Conservation (phyloP, 495 filamentous ascomycete genomes). For the Tuber umbilicatum region DNA sequence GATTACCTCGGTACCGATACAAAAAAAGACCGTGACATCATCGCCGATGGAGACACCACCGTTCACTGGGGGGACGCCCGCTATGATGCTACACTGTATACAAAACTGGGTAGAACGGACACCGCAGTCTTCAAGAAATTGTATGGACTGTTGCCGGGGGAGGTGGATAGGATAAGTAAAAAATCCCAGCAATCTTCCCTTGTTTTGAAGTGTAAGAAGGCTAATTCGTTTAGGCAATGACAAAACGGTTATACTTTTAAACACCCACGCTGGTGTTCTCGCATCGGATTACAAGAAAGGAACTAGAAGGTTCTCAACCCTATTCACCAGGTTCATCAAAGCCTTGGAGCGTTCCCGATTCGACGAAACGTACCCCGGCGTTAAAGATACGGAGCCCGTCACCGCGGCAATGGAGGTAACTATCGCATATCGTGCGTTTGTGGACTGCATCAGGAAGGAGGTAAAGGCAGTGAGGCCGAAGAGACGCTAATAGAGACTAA, state of each 20-base stretch:
- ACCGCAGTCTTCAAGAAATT: neutral
- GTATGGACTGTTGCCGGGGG: neutral
- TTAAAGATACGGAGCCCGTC: neutral
- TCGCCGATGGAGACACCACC: neutral
- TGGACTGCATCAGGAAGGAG: neutral
- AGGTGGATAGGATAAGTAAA: neutral
- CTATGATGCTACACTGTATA: neutral
- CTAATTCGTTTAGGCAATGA: neutral
- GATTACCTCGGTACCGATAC: neutral
- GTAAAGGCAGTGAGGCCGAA: neutral
- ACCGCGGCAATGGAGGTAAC: neutral
- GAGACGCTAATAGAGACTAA: neutral
- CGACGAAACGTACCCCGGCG: neutral
- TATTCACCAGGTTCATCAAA: neutral
- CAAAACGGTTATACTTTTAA: neutral
- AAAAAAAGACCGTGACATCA: neutral
- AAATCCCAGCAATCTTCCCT: neutral
- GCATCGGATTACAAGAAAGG: neutral
- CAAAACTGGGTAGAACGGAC: neutral
- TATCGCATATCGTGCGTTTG: neutral
- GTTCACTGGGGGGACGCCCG: neutral
- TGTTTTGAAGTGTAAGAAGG: neutral
- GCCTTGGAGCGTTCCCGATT: neutral
- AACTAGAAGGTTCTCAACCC: neutral
- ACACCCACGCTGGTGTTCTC: neutral